Evolutionary conservation across 163 green algal species (phyloP), one percentile per base, ranked within the genome.

Genomic region (Prototheca cutis): DNA sequence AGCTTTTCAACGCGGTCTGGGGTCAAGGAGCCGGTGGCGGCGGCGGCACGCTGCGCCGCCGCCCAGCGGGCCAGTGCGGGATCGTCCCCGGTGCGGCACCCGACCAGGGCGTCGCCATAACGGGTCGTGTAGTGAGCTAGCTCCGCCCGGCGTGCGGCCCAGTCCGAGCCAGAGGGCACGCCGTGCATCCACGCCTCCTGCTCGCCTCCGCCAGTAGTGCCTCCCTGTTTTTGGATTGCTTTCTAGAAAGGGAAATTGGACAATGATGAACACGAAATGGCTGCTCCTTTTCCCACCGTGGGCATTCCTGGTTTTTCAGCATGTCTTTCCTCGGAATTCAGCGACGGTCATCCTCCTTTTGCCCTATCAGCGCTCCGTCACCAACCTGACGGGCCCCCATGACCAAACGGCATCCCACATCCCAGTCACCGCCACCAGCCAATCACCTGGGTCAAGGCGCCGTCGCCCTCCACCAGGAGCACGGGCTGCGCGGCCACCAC

Each of bases 21-120:
- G 3, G 7, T 32, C 47, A 55, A 32, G 24, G 31, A 15, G 24
- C 52, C 18, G 3, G 30, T 19, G 27, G 27, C 10, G 8, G 27
- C 62, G 10, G 64, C 47, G 4, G 34, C 29, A 1, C 78, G 68
- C 67, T 86, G 78, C 61, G 77, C 76, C 25, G 40, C 60, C 6
- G 68, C 72, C 79, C 79, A 87, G 29, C 75, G 58, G 7, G 23
- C 31, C 36, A 83, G 68, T 48, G 33, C 40, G 3, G 69, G 19
- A 23, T 77, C 76, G 40, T 83, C 73, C 17, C 49, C 55, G 4
- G 67, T 56, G 4, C 76, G 30, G 34, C 57, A 68, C 13, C 76
- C 76, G 29, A 74, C 65, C 28, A 79, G 73, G 2, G 58, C 53
- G 48, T 83, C 76, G 5, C 76, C 73, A 40, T 77, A 39, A 42